Percentiles rank a stretch among this genome's conserved stretches.
Conservation (phyloP, 176 grass and related monocot species). For the Cymbopogon citratus region DNA sequence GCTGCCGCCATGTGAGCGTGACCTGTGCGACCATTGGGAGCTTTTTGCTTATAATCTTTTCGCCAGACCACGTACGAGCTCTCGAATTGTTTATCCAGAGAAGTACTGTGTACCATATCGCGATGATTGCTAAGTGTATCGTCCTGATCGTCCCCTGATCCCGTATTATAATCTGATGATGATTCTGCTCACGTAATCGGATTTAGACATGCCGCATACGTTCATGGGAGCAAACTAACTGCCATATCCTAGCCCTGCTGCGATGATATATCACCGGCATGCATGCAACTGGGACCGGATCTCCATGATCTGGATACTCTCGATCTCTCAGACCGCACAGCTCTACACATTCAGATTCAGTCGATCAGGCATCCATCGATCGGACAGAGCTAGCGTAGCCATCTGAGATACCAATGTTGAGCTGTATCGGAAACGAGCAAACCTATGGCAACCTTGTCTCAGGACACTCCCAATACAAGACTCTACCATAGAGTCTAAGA, state of each 20-base stretch:
- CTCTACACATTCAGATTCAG: not conserved
- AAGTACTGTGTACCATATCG: not conserved
- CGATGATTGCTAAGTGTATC: not conserved
- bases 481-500: no score
- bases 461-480: no score
- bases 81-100: not conserved
- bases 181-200: not conserved
- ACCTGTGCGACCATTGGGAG: not conserved
- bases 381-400: no score
- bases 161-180: not conserved
- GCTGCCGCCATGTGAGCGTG: not conserved
- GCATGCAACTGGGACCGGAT: not conserved
- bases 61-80: not conserved
- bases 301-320: not conserved
- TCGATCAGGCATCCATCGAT: no score
- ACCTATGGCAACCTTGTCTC: not conserved
- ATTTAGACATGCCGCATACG: not conserved
- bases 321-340: not conserved
- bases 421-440: not conserved
- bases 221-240: not conserved
- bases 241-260: no score
- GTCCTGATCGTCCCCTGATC: not conserved
- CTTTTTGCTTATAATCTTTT: not conserved
- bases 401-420: not conserved
- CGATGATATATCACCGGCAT: no score